A percentile compares a stretch with the other conserved stretches of the same genome.
Evolutionary conservation across 2,329 filamentous ascomycete genomes (phyloP).

Genomic region (Aspergillus tamarii): DNA sequence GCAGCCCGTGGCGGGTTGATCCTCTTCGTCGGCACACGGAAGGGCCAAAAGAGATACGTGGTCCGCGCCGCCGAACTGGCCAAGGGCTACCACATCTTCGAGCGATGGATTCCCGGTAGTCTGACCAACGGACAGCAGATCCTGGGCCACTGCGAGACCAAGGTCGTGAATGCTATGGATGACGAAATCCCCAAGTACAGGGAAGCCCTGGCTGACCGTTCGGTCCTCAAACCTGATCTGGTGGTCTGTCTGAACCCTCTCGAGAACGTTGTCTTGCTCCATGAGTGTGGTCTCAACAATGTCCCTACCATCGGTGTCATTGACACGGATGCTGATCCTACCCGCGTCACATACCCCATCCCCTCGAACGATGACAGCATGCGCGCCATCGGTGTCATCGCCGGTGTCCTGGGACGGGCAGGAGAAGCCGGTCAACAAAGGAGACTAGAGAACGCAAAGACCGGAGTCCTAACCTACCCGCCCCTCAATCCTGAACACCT

Average conservation of each 20-base stretch:
- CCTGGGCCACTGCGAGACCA: slow-evolving; percentile 68
- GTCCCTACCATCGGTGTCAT: slow-evolving; percentile 94
- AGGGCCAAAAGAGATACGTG: slow-evolving; percentile 78
- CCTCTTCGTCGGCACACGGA: slow-evolving; percentile 85
- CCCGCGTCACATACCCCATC: slow-evolving; percentile 94
- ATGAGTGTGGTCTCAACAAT: slow-evolving; percentile 85
- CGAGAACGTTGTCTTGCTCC: slow-evolving; percentile 87
- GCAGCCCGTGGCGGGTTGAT: slow-evolving; percentile 80
- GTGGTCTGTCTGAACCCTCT: slow-evolving; percentile 90
- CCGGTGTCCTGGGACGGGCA: slow-evolving; percentile 81
- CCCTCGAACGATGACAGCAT: slow-evolving; percentile 97
- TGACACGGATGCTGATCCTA: slow-evolving; percentile 89
- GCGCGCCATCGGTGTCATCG: slow-evolving; percentile 78
- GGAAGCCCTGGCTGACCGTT: slow-evolving; percentile 62
- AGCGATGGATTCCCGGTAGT: slow-evolving; percentile 86
- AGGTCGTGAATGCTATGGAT: slow-evolving; percentile 79
- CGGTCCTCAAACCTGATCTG: slow-evolving; percentile 79
- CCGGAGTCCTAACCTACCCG: slow-evolving; percentile 64
- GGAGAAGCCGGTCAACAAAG: slow-evolving; percentile 74
- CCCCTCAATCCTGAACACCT: slow-evolving; percentile 28
- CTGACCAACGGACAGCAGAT: slow-evolving; percentile 95
- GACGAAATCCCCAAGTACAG: slow-evolving; percentile 66
- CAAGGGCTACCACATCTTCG: slow-evolving; percentile 83
- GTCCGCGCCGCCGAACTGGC: slow-evolving; percentile 79
- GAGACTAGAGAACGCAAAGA: slow-evolving; percentile 64